These are phyloP conservation scores for Erigeron canadensis DNA, from an alignment of 129 eudicot genomes.

Conservation along the genomic window DNA sequence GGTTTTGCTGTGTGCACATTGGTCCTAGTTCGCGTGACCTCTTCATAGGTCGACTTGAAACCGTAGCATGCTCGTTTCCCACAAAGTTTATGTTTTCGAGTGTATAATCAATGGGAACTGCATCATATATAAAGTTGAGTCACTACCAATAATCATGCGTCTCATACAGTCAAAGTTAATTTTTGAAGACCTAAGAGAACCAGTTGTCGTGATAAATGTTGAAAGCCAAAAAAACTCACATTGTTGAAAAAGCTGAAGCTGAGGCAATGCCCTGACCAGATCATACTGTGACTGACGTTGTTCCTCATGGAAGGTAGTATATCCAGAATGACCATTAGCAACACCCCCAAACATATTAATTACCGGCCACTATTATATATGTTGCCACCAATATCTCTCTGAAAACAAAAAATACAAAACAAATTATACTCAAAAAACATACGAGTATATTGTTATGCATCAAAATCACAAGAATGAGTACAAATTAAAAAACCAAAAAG, in stretches of 20 bases:
- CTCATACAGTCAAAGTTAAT: neutral
- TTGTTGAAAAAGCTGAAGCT: constrained; percentile 56
- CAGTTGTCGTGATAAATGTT: neutral
- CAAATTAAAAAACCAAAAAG: too few species aligned
- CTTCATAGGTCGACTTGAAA: constrained; percentile 41
- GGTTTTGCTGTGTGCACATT: constrained; percentile 32
- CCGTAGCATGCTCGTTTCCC: constrained; percentile 36
- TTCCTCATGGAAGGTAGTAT: constrained; percentile 35
- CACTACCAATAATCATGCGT: neutral
- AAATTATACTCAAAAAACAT: constrained; percentile 9
- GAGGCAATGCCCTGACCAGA: constrained; percentile 49
- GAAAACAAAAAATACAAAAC: constrained; percentile 13
- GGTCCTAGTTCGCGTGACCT: constrained; percentile 44
- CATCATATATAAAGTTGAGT: constrained; percentile 18
- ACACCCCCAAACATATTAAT: constrained; percentile 60
- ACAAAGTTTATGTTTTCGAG: constrained; percentile 38
- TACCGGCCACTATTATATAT: too few species aligned
- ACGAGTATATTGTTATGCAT: too few species aligned
- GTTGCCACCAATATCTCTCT: constrained; percentile 18
- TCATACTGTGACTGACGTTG: constrained; percentile 37
- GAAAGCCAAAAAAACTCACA: constrained; percentile 37
- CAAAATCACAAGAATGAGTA: too few species aligned
- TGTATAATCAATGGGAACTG: constrained; percentile 47
- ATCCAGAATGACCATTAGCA: constrained; percentile 33
- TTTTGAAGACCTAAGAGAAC: neutral